Evolutionary conservation across 139 green algal genomes (phyloP).

Genomic region (Picochlorum sp.): DNA sequence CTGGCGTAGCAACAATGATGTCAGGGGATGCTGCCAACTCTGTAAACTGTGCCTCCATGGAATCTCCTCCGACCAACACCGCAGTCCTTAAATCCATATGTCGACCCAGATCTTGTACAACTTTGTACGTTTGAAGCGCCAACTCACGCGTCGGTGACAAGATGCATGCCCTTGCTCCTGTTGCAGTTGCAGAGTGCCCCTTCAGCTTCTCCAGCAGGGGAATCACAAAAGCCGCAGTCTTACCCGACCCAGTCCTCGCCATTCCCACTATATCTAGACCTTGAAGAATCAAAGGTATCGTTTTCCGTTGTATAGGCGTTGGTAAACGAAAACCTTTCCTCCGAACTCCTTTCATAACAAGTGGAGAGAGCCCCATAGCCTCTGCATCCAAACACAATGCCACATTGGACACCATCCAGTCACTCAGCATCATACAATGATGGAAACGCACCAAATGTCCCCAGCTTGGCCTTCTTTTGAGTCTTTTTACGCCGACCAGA

Average conservation of each 20-base stretch:
- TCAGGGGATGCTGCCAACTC: slow-evolving; percentile 87
- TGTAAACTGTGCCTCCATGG: slow-evolving; percentile 91
- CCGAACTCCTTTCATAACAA: slow-evolving; percentile 70
- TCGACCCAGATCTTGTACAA: slow-evolving; percentile 62
- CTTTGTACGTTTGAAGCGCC: slow-evolving; percentile 79
- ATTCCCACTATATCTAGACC: slow-evolving; percentile 83
- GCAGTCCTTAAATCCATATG: slow-evolving; percentile 74
- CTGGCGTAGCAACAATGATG: slow-evolving; percentile 91
- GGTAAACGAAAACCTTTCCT: slow-evolving; percentile 88
- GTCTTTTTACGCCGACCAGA: slow-evolving; percentile 39
- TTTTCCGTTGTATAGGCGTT: slow-evolving; percentile 90
- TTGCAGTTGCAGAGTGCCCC: slow-evolving; percentile 58
- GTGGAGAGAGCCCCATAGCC: slow-evolving; percentile 62
- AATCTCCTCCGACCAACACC: slow-evolving; percentile 88
- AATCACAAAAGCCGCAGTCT: slow-evolving; percentile 93
- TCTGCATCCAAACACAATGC: slow-evolving; percentile 45
- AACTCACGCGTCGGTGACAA: slow-evolving; percentile 84
- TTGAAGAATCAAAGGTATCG: slow-evolving; percentile 76
- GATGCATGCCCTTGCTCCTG: slow-evolving; percentile 71
- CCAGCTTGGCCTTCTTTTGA: slow-evolving; percentile 46
- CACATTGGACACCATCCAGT: neutral
- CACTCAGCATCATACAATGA: neutral
- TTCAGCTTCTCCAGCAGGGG: slow-evolving; percentile 80
- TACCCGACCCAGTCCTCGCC: slow-evolving; percentile 91
- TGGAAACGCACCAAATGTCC: slow-evolving; percentile 49